Conservation (phyloP, 2,329 filamentous ascomycete species). For the Amesomyces nigricolor region DNA sequence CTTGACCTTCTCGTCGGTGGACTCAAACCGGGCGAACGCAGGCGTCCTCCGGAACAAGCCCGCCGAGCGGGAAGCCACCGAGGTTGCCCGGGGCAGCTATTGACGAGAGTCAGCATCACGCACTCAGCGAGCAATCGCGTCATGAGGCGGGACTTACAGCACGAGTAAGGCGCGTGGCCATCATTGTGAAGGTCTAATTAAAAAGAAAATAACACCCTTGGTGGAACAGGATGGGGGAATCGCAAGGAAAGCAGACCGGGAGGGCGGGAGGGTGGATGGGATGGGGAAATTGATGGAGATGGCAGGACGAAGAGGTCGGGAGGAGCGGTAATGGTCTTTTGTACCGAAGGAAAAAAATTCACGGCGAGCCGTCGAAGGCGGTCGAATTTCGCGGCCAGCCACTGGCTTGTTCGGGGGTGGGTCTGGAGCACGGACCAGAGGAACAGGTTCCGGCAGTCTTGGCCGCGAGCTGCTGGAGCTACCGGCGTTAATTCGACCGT, state of each 20-base stretch:
- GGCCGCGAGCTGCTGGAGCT: too few relatives aligned
- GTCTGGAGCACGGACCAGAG: conserved; percentile 3
- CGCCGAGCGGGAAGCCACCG: conserved; percentile 62
- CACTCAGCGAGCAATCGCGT: not conserved
- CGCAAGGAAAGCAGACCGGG: conserved; percentile 20
- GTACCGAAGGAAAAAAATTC: conserved; percentile 26
- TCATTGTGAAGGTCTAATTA: conserved; percentile 26
- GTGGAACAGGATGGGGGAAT: conserved; percentile 13
- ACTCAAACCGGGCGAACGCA: conserved; percentile 72
- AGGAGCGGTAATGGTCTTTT: conserved; percentile 22
- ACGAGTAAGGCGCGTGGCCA: conserved; percentile 25
- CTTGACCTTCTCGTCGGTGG: conserved; percentile 81
- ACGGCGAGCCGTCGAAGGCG: conserved; percentile 23
- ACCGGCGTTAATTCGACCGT: too few relatives aligned
- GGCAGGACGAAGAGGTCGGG: conserved; percentile 17
- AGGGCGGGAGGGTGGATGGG: conserved; percentile 6
- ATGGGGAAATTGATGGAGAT: conserved; percentile 18
- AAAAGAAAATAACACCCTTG: conserved; percentile 18
- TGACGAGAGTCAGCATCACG: conserved; percentile 10
- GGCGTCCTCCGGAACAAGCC: conserved; percentile 62
- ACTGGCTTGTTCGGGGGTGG: conserved; percentile 18
- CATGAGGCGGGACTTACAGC: conserved; percentile 22
- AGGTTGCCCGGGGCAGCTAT: conserved; percentile 72
- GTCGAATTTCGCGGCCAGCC: conserved; percentile 24
- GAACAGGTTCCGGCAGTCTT: not conserved